Percentiles rank a stretch among this genome's conserved stretches.
phyloP scores from a whole-genome alignment of 352 stramenopile species.

The Plasmopara muralis region DNA sequence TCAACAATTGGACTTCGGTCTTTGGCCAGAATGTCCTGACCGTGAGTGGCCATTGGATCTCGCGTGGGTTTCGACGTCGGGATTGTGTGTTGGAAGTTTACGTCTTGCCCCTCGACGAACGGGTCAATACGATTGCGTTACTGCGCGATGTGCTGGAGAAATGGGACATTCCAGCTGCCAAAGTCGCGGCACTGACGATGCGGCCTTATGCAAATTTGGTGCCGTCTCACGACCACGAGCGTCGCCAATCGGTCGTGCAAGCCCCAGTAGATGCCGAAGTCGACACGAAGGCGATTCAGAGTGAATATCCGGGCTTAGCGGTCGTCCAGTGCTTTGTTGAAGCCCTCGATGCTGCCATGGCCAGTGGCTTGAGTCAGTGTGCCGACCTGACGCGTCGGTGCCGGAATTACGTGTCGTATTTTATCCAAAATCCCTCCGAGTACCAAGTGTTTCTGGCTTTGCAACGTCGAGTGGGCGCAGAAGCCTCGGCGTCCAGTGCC shows the following conservation, averaged over 20 bases:
- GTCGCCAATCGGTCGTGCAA: conserved; percentile 9
- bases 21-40: conserved; percentile 78
- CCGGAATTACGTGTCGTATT: conserved; percentile 76
- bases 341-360: conserved; percentile 49
- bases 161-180: conserved; percentile 66
- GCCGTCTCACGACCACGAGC: conserved; percentile 23
- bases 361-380: conserved; percentile 51
- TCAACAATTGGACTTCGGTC: conserved; percentile 77
- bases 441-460: conserved; percentile 77
- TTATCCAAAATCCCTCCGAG: conserved; percentile 78
- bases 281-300: conserved; percentile 39
- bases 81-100: conserved; percentile 77
- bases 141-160: conserved; percentile 79
- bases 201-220: conserved; percentile 24
- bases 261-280: conserved; percentile 20
- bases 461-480: conserved; percentile 56
- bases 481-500: conserved; percentile 19
- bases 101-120: conserved; percentile 65
- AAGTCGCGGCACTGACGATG: conserved; percentile 70
- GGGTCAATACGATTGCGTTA: conserved; percentile 69
- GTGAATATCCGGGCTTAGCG: conserved; percentile 55
- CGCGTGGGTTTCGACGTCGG: conserved; percentile 57
- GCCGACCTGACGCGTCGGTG: conserved; percentile 52
- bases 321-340: conserved; percentile 69
- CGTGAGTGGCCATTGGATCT: conserved; percentile 76